A percentile compares a stretch with the other conserved stretches of the same genome.
These are phyloP conservation scores for Amniculicola lignicola DNA, from an alignment of 495 filamentous ascomycete species.

Conservation along the genomic window DNA sequence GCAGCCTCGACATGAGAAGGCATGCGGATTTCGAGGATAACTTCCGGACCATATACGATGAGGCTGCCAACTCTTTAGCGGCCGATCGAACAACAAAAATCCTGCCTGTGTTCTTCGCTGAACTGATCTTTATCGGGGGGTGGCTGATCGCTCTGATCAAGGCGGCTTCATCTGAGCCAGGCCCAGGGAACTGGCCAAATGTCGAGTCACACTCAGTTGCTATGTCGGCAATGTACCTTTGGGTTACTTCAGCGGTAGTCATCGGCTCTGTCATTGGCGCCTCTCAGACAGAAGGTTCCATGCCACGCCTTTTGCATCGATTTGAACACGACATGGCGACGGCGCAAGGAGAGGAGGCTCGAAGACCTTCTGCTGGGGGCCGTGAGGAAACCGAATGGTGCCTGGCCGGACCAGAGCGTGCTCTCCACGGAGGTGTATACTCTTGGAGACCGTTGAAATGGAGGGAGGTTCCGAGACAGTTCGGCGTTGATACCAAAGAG, in stretches of 20 bases:
- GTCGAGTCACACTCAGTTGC: conserved; percentile 12
- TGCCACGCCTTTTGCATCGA: conserved; percentile 3
- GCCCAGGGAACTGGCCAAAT: conserved; percentile 12
- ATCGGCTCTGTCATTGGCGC: conserved; percentile 4
- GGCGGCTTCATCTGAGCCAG: conserved; percentile 9
- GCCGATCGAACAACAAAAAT: conserved; percentile 12
- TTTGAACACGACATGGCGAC: conserved; percentile 4
- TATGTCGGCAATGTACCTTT: conserved; percentile 13
- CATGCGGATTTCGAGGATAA: not conserved
- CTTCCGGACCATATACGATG: conserved; percentile 13
- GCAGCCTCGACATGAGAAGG: not conserved
- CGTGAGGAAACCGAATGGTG: conserved; percentile 9
- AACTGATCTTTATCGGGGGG: conserved; percentile 13
- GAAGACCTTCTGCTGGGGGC: not conserved
- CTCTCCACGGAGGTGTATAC: conserved; percentile 5
- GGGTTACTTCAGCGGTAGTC: conserved; percentile 10
- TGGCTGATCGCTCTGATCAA: conserved; percentile 16
- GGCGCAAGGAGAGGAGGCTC: not conserved
- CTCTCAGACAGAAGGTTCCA: conserved; percentile 13
- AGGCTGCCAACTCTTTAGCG: conserved; percentile 8
- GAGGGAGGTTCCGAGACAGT: not conserved
- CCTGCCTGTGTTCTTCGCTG: conserved; percentile 14
- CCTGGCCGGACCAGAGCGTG: not conserved
- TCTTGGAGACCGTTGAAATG: conserved; percentile 13
- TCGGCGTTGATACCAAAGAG: not conserved